Evolutionary conservation across 257 asterid genomes (phyloP).

Genomic region (Salvia hispanica): DNA sequence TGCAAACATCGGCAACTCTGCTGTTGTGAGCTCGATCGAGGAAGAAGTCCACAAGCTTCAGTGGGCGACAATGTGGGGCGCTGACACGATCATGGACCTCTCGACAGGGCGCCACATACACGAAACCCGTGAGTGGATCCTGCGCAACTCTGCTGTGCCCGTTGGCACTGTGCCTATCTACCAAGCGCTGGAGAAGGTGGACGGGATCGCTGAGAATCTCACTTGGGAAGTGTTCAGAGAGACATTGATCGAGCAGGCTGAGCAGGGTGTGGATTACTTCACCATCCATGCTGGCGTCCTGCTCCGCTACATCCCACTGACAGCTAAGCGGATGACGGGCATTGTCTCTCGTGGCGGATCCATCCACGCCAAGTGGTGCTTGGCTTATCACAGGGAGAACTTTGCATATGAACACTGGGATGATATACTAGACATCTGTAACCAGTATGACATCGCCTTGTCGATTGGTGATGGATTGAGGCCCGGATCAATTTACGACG

Average conservation of each 20-base stretch:
- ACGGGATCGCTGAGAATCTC: constrained; percentile 89
- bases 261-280: constrained; percentile 97
- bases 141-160: constrained; percentile 94
- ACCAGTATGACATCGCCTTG: constrained; percentile 83
- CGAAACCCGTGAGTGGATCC: constrained; percentile 98
- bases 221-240: constrained; percentile 90
- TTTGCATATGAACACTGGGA: constrained; percentile 99
- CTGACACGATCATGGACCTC: constrained; percentile 95
- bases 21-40: constrained; percentile 91
- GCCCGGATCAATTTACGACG: constrained; percentile 95
- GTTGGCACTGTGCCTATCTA: constrained; percentile 97
- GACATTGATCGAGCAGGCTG: constrained; percentile 93
- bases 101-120: constrained; percentile 96
- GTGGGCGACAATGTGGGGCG: constrained; percentile 99
- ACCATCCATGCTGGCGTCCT: constrained; percentile 95
- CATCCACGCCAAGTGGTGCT: constrained; percentile 97
- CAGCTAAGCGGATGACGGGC: constrained; percentile 93
- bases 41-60: constrained; percentile 98
- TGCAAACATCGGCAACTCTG: constrained; percentile 95
- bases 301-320: constrained; percentile 85
- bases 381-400: constrained; percentile 89
- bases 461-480: constrained; percentile 97
- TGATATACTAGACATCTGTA: constrained; percentile 88
- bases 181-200: constrained; percentile 91
- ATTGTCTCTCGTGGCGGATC: constrained; percentile 98